Percentiles rank a stretch among this genome's conserved stretches.
These are phyloP conservation scores for Heimioporus sp. DNA, from an alignment of 768 basidiomycete genomes.

Conservation along the genomic window DNA sequence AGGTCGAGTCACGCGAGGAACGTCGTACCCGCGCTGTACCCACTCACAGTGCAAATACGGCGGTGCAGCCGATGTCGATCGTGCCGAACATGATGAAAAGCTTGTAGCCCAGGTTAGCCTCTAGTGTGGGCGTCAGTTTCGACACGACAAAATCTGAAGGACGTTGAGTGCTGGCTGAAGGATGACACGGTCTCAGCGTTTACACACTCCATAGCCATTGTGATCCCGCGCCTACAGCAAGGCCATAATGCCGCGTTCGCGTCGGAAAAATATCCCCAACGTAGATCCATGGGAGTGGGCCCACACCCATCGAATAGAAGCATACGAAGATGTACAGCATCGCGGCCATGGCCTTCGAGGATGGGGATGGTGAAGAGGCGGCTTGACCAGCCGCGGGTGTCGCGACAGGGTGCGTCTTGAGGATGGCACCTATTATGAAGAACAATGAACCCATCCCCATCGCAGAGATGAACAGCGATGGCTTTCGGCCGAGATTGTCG, in stretches of 20 bases:
- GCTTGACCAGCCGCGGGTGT: conserved; percentile 40
- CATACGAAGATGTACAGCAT: conserved; percentile 86
- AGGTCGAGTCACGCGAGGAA: too few species aligned
- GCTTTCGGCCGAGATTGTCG: conserved; percentile 66
- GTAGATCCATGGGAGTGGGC: conserved; percentile 63
- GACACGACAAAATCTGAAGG: conserved; percentile 66
- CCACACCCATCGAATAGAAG: conserved; percentile 89
- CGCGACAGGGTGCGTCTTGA: conserved; percentile 65
- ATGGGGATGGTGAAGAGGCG: conserved; percentile 45
- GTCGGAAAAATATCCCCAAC: conserved; percentile 88
- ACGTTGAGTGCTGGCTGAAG: too few species aligned
- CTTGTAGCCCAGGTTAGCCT: conserved; percentile 63
- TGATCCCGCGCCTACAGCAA: conserved; percentile 69
- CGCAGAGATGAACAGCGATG: conserved; percentile 69
- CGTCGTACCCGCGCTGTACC: too few species aligned
- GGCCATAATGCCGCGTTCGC: conserved; percentile 76
- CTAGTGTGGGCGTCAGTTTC: conserved; percentile 67
- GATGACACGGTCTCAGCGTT: neutral
- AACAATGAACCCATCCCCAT: conserved; percentile 78
- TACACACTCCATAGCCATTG: conserved; percentile 80
- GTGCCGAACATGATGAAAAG: conserved; percentile 76
- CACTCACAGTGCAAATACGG: conserved; percentile 55
- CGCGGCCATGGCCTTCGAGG: conserved; percentile 77
- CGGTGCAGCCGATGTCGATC: conserved; percentile 75
- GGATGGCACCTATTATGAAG: conserved; percentile 81